Conservation (phyloP, 1,284 basidiomycete genomes). For the Microbotryum scabiosae region DNA sequence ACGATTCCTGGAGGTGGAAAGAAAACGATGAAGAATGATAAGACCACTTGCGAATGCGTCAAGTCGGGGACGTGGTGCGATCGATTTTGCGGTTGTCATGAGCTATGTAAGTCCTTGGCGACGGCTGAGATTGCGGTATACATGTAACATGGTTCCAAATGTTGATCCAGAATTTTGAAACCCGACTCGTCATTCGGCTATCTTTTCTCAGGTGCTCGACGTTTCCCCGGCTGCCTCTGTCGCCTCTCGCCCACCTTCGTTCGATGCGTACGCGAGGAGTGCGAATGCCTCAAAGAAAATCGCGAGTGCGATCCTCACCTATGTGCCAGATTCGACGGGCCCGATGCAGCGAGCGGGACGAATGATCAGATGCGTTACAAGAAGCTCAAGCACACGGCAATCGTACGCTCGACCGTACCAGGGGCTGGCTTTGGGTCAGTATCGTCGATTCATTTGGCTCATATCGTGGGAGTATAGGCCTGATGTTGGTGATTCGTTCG, state of each 20-base stretch:
- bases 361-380: conserved; percentile 1
- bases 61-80: conserved; percentile 1
- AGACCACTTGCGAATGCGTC: neutral
- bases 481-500: too few species aligned
- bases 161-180: neutral
- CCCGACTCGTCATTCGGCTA: too few species aligned
- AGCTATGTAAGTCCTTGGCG: neutral
- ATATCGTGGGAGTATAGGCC: too few species aligned
- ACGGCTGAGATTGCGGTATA: too few species aligned
- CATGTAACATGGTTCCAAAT: too few species aligned
- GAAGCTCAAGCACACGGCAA: neutral
- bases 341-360: neutral
- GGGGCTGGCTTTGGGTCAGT: conserved; percentile 7
- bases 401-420: neutral
- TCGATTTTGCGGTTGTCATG: conserved; percentile 4
- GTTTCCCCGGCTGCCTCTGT: neutral
- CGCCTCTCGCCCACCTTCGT: neutral
- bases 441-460: too few species aligned
- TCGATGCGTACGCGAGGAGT: too few species aligned
- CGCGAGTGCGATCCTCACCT: conserved; percentile 10
- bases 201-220: neutral
- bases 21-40: too few species aligned
- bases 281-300: neutral
- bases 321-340: neutral
- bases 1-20: too few species aligned